Evolutionary conservation across 1,284 basidiomycete genomes (phyloP), one percentile per base, ranked within the genome.

Genomic region (Ustilago esculenta): DNA sequence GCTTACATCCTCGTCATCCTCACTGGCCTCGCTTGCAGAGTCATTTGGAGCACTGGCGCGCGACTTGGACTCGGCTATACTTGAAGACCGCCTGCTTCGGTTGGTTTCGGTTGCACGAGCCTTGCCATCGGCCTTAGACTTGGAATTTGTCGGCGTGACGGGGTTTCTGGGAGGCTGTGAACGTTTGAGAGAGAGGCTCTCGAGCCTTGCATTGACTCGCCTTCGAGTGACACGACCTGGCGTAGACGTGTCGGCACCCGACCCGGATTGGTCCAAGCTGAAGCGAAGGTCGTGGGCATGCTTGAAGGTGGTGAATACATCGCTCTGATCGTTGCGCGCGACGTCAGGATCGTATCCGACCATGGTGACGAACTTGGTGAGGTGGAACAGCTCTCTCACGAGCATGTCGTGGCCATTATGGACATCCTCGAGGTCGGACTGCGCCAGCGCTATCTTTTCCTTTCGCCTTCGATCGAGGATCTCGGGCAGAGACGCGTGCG

Each of bases 351-450:
- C 76, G 52, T 73, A 77, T n/a, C 68, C 70, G 23, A 76, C 55
- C 49, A 63, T 60, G 17, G 76, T 78, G 34, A 80, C 72, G 21
- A 77, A 77, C 29, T 77, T 75, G 59, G 68, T 54, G 24, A 80
- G 56, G 42, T 78, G 77, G 27, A 72, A 77, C 5, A 76, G 61
- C 63, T 76, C 77, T 20, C 75, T 58, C 10, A 80, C 72, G 15
- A 78, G 63, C 51, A 63, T 65, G 30, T 76, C 77, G 37, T 80
- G 77, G 30, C 61, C 50, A 10, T 67, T 55, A 30, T 73, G 72
- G 11, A 73, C 56, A 11, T 61, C 50, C 18, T 77, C 73, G 29
- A 76, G 56, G 23, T 71, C 54, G 6, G 54, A 49, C 46, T 72
- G 68, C 9, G 58, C 63, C 20, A 54, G 14, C n/a, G 53, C 57